Conservation (phyloP, 2,329 filamentous ascomycete species). For the Sporothrix curviconia region DNA sequence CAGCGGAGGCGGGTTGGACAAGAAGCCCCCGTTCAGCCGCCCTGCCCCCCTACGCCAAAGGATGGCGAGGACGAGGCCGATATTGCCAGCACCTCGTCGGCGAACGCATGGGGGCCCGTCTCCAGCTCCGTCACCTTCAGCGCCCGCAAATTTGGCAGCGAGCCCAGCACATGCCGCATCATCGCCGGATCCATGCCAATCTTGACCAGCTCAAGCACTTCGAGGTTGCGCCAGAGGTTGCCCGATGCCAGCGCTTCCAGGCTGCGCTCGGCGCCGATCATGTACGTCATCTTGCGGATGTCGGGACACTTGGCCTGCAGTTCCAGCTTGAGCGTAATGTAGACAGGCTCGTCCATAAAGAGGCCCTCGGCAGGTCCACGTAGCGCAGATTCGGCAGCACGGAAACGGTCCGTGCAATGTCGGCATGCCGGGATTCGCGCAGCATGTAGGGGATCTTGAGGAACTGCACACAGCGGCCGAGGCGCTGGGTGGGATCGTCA, state of each 20-base stretch:
- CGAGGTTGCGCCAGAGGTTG: constrained; percentile 61
- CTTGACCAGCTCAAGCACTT: constrained; percentile 63
- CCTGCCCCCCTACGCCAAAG: not conserved
- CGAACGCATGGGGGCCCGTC: constrained; percentile 45
- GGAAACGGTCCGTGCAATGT: constrained; percentile 78
- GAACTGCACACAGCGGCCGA: constrained; percentile 66
- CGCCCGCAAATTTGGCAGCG: constrained; percentile 61
- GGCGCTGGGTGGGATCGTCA: constrained; percentile 58
- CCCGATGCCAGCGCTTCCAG: constrained; percentile 63
- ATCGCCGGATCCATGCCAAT: constrained; percentile 64
- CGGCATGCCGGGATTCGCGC: constrained; percentile 75
- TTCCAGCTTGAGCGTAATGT: constrained; percentile 71
- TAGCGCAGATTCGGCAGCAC: constrained; percentile 80
- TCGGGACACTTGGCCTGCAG: constrained; percentile 76
- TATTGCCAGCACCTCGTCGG: constrained; percentile 67
- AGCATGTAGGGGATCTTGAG: constrained; percentile 95
- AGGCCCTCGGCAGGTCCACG: constrained; percentile 83
- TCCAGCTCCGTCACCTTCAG: constrained; percentile 66
- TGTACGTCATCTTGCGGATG: constrained; percentile 84
- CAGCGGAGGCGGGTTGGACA: constrained; percentile 63
- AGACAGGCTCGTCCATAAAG: constrained; percentile 72
- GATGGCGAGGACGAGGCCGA: not conserved
- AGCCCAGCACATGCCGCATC: constrained; percentile 63
- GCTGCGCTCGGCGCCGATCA: constrained; percentile 68
- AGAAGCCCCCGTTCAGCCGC: constrained; percentile 32